Evolutionary conservation across 805 yeast species (phyloP).

Genomic region (Phaffomyces antillensis): DNA sequence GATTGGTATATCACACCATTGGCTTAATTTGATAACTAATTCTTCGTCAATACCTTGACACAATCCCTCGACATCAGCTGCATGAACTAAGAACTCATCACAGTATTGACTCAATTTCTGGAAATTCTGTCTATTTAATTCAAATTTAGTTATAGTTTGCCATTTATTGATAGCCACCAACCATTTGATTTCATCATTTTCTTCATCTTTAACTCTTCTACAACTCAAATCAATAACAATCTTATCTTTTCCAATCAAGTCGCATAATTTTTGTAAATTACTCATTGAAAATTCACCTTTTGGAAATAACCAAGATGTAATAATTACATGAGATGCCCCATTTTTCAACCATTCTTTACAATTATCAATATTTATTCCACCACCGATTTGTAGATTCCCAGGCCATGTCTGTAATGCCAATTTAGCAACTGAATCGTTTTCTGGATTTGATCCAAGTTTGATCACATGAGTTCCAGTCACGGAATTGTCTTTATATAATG

Average conservation of each 20-base stretch:
- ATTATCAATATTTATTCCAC: slow-evolving; percentile 75
- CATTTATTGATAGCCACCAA: slow-evolving; percentile 97
- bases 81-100: slow-evolving; percentile 86
- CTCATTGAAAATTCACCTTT: slow-evolving; percentile 42
- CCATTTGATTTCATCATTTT: slow-evolving; percentile 41
- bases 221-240: slow-evolving; percentile 92
- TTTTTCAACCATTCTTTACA: slow-evolving; percentile 70
- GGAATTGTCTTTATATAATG: slow-evolving; percentile 50
- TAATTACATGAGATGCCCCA: slow-evolving; percentile 82
- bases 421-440: slow-evolving; percentile 76
- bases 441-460: slow-evolving; percentile 70
- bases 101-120: slow-evolving; percentile 54
- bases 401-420: slow-evolving; percentile 78
- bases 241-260: slow-evolving; percentile 52
- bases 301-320: slow-evolving; percentile 88
- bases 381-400: slow-evolving; percentile 73
- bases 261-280: slow-evolving; percentile 45
- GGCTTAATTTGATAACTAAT: slow-evolving; percentile 61
- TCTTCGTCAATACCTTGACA: slow-evolving; percentile 88
- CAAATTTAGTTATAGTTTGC: slow-evolving; percentile 79
- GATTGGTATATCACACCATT: slow-evolving; percentile 74
- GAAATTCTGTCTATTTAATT: slow-evolving; percentile 48
- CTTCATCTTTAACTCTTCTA: slow-evolving; percentile 30
- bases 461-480: slow-evolving; percentile 87
- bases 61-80: slow-evolving; percentile 97